Evolutionary conservation across 1,284 basidiomycete genomes (phyloP).

Genomic region (Trametes hirsuta): DNA sequence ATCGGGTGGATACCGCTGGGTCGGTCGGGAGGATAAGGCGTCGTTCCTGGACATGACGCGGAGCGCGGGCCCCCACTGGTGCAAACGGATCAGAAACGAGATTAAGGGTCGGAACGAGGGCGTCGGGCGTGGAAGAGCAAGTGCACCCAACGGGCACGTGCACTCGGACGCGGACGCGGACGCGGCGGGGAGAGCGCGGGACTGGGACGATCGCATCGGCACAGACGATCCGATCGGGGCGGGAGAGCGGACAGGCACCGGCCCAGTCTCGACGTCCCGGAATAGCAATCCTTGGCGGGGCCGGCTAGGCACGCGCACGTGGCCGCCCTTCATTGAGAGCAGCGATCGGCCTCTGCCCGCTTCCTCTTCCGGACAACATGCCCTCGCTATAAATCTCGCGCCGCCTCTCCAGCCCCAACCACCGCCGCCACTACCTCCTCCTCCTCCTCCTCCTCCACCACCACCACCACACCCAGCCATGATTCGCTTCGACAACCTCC

Average conservation of each 20-base stretch:
- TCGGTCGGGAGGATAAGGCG: too few species aligned
- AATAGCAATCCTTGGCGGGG: slow-evolving; percentile 7
- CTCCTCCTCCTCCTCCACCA: not conserved
- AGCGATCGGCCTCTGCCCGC: not conserved
- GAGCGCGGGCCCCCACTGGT: too few species aligned
- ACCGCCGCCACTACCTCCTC: not conserved
- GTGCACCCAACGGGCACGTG: too few species aligned
- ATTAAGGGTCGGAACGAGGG: too few species aligned
- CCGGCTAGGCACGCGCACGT: slow-evolving; percentile 12
- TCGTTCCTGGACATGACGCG: too few species aligned
- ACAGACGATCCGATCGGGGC: not conserved
- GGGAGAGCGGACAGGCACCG: slow-evolving; percentile 5
- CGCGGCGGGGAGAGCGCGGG: not conserved
- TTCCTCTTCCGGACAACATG: not conserved
- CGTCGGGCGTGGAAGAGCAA: too few species aligned
- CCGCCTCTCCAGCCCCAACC: not conserved
- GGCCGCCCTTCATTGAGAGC: not conserved
- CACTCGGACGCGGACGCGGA: not conserved
- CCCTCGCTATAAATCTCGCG: slow-evolving; percentile 1
- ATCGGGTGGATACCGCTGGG: too few species aligned
- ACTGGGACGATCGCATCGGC: not conserved
- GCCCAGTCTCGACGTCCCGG: not conserved
- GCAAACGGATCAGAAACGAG: too few species aligned
- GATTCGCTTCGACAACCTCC: slow-evolving; percentile 73
- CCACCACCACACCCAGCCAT: slow-evolving; percentile 38